These are phyloP conservation scores for Musa itinerans DNA, from an alignment of 176 grass and related monocot species.

Conservation along the genomic window DNA sequence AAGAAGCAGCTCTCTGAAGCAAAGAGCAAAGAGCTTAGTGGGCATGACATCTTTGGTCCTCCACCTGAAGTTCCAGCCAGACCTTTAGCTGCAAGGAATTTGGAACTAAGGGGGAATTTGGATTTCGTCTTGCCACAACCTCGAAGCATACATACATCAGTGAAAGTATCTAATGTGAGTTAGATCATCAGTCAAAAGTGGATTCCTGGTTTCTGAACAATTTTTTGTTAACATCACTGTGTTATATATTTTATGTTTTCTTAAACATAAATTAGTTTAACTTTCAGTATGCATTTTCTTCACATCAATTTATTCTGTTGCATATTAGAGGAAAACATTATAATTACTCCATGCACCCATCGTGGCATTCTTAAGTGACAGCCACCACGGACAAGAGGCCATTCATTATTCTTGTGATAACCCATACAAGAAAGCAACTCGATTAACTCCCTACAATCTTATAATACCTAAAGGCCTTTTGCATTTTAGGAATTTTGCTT, in stretches of 20 bases:
- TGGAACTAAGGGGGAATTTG: conserved; percentile 68
- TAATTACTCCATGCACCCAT: background rate
- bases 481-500: no score
- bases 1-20: conserved; percentile 83
- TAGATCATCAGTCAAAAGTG: background rate
- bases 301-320: background rate
- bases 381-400: background rate
- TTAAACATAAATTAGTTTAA: background rate
- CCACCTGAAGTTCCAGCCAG: conserved; percentile 53
- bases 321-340: background rate
- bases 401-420: background rate
- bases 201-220: background rate
- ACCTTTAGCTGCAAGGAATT: conserved; percentile 58
- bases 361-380: background rate
- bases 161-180: conserved; percentile 86
- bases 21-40: conserved; percentile 75
- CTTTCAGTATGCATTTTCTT: background rate
- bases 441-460: no score
- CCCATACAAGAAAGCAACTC: no score
- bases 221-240: background rate
- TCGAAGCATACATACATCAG: conserved; percentile 64
- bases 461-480: no score
- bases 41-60: conserved; percentile 81
- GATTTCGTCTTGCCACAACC: conserved; percentile 56
- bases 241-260: background rate